Evolutionary conservation across 441 rosid species (phyloP), one percentile per base, ranked within the genome.

Genomic region (Capsella rubella): DNA sequence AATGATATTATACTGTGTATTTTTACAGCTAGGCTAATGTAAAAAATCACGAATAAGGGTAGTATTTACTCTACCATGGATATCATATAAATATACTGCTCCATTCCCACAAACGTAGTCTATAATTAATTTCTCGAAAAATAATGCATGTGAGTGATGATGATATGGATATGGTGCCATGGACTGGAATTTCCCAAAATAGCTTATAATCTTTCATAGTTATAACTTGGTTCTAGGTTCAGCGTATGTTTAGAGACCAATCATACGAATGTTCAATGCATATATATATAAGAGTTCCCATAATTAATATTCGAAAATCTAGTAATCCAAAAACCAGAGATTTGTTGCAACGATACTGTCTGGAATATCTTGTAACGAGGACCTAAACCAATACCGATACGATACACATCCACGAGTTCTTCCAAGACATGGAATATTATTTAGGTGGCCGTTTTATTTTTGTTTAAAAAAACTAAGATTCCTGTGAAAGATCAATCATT

Each of bases 261-360:
- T 64, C 80, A 77, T 64, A 50, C 25, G 25, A 70, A 70, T 70
- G 46, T 76, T 69, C 66, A 32, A 32, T 32, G 35, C 35, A 32
- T 32, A 31, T 76, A 61, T 46, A 37, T 64, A 46, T 68, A 69
- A 37, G 57, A 16, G 18, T 16, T 39, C 47, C 25, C 32, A 21
- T 49, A 25, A 64, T 50, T 70, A 56, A 40, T 50, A 64, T 40
- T 71, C 21, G 16, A 8, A 58, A 45, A 77, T 50, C 51, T 40
- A 57, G 56, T 77, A 57, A 64, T 64, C 67, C 72, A 12, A 71
- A 71, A 77, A 57, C 4, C 76, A 64, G 32, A 77, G 72, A 71
- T 71, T 64, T 77, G 62, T 65, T 71, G 68, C 4, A 51, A 77
- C 63, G 72, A 77, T 77, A 43, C 34, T 71, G 80, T 77, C 76